Evolutionary conservation across 1,284 basidiomycete species (phyloP).

Genomic region (Crepidotus sp.): DNA sequence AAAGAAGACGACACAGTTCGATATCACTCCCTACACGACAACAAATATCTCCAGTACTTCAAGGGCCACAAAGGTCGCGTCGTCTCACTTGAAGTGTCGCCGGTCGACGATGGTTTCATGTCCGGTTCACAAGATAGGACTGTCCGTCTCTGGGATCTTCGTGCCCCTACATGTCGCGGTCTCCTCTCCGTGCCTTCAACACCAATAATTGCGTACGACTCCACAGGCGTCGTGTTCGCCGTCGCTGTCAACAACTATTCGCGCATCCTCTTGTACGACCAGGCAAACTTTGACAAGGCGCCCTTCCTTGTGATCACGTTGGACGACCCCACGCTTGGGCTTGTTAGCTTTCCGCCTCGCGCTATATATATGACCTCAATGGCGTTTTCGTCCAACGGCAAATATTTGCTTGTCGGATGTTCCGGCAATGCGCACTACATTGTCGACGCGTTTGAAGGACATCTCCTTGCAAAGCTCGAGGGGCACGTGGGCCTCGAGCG

Average conservation of each 20-base stretch:
- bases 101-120: conserved; percentile 92
- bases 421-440: conserved; percentile 90
- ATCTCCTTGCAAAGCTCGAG: conserved; percentile 74
- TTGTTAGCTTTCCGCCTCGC: conserved; percentile 76
- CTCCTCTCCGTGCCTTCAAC: conserved; percentile 62
- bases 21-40: conserved; percentile 93
- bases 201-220: conserved; percentile 87
- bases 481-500: conserved; percentile 76
- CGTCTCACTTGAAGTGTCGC: conserved; percentile 85
- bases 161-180: conserved; percentile 68
- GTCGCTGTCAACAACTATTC: conserved; percentile 84
- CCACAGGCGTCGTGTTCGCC: conserved; percentile 85
- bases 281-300: conserved; percentile 81
- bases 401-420: conserved; percentile 87
- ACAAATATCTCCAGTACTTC: conserved; percentile 94
- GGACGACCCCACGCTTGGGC: conserved; percentile 68
- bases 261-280: conserved; percentile 83
- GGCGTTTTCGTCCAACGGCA: conserved; percentile 84
- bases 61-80: conserved; percentile 89
- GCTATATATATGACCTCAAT: conserved; percentile 87
- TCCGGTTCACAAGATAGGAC: conserved; percentile 91
- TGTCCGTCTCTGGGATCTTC: conserved; percentile 94
- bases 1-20: conserved; percentile 94
- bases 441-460: conserved; percentile 80
- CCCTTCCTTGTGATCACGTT: conserved; percentile 82